Evolutionary conservation across 768 basidiomycete genomes (phyloP).

Genomic region (Crucibulum laeve): DNA sequence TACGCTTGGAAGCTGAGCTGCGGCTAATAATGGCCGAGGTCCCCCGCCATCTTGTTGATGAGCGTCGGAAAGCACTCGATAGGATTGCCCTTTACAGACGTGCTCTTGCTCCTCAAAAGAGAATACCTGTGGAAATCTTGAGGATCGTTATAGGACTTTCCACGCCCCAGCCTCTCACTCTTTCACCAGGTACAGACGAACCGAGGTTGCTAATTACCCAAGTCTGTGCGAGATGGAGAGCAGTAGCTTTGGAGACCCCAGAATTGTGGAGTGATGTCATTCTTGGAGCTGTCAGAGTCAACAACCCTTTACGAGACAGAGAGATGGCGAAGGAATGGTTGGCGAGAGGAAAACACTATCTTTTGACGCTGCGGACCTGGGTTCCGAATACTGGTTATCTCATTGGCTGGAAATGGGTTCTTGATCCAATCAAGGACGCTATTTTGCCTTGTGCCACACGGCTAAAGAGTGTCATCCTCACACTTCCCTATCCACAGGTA

Average conservation of each 20-base stretch:
- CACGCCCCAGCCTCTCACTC: not conserved
- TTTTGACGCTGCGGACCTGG: not conserved
- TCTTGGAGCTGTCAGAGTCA: not conserved
- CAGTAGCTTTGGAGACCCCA: not conserved
- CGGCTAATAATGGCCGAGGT: too few species aligned
- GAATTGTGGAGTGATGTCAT: not conserved
- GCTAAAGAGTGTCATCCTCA: not conserved
- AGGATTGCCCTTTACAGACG: too few species aligned
- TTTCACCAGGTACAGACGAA: not conserved
- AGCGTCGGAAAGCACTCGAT: too few species aligned
- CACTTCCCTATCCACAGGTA: not conserved
- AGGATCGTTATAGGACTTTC: not conserved
- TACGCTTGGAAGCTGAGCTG: too few species aligned
- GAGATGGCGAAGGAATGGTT: not conserved
- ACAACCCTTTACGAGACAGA: not conserved
- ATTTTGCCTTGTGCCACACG: not conserved
- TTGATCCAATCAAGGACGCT: not conserved
- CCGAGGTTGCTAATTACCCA: not conserved
- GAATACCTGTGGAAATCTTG: not conserved
- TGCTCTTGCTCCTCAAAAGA: too few species aligned
- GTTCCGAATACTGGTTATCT: not conserved
- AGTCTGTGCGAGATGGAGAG: not conserved
- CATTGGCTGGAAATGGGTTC: not conserved
- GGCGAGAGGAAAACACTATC: not conserved
- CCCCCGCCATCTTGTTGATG: too few species aligned